These are phyloP conservation scores for Cyclostephanos invisitatus DNA, from an alignment of 108 stramenopile genomes.

Conservation along the genomic window DNA sequence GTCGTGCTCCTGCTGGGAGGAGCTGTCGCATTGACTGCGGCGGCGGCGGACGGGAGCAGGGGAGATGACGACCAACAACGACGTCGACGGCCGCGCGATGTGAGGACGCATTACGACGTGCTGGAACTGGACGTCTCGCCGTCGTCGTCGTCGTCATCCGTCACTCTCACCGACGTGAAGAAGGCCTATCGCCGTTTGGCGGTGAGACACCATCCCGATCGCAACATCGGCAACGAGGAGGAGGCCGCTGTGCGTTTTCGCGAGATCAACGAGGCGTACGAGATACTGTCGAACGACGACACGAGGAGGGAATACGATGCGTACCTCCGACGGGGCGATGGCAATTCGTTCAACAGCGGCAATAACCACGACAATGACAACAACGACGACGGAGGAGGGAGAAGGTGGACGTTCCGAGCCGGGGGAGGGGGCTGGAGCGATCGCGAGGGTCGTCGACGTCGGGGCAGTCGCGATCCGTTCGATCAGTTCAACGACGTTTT, in stretches of 20 bases:
- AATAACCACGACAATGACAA: constrained; percentile 24
- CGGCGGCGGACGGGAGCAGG: too few species aligned
- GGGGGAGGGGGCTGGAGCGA: constrained; percentile 4
- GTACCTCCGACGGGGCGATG: constrained; percentile 73
- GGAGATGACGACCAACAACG: too few species aligned
- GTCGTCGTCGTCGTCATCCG: constrained; percentile 10
- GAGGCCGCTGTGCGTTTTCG: constrained; percentile 69
- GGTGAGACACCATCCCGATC: constrained; percentile 92
- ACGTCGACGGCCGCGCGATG: neutral
- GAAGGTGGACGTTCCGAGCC: neutral
- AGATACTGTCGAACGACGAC: constrained; percentile 84
- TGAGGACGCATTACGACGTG: constrained; percentile 22
- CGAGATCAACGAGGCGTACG: constrained; percentile 92
- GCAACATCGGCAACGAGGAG: constrained; percentile 72
- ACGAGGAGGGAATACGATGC: constrained; percentile 87
- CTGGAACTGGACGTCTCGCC: neutral
- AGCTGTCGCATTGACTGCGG: too few species aligned
- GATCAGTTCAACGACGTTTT: constrained; percentile 68
- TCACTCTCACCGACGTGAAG: constrained; percentile 53
- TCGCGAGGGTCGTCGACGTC: neutral
- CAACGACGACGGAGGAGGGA: constrained; percentile 12
- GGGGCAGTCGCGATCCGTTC: constrained; percentile 62
- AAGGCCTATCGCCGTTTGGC: constrained; percentile 91
- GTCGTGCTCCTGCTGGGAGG: too few species aligned
- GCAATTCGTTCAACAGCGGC: too few species aligned